Base-by-base conservation (phyloP, 768 basidiomycete genomes). In the Xerocomellus dryophilus region DNA sequence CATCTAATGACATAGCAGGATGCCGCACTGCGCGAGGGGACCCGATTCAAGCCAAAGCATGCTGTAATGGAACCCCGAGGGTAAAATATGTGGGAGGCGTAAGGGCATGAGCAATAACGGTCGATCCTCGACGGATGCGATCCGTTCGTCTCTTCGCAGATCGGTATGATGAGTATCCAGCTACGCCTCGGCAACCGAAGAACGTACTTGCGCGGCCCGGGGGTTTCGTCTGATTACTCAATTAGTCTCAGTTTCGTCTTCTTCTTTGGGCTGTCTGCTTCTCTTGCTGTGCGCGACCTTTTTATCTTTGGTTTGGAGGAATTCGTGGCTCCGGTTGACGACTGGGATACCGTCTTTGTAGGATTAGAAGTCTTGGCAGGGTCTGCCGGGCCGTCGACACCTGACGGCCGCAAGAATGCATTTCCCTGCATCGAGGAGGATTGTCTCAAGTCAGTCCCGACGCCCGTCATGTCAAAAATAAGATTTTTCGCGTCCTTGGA, bases 371-470 rank as follows among this genome's bases (percentile, higher is more conserved):
- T 20, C 47, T 43, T 65, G 40, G 50, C 25, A 12, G 43, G 40
- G 47, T 54, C 48, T 40, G 52, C 59, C 46, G 66, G 61, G 0
- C 21, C 56, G 25, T 67, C 66, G 21, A 67, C 59, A 3, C 61
- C 66, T 0, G 61, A 52, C 4, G 66, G 66, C 5, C 60, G 64
- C 21, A 67, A 20, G 55, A 67, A 67, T 0, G 55, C 20, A 5
- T 51, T 10, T 38, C 21, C 49, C 48, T 46, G 57, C 20, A 49
- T 42, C 23, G 67, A 48, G 25, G 67, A 54, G 40, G 69, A 64
- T 25, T 69, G 55, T 34, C 75, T 75, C 46, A 84, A 58, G 68
- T 84, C 82, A 41, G 72, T 68, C 15, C 81, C 82, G 29, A 82
- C 79, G 15, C 74, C 75, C 6, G 69, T 62, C 49, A 62, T 77